A percentile compares a stretch with the other conserved stretches of the same genome.
Evolutionary conservation across 805 yeast species (phyloP).

Genomic region (Teunomyces gatunensis): DNA sequence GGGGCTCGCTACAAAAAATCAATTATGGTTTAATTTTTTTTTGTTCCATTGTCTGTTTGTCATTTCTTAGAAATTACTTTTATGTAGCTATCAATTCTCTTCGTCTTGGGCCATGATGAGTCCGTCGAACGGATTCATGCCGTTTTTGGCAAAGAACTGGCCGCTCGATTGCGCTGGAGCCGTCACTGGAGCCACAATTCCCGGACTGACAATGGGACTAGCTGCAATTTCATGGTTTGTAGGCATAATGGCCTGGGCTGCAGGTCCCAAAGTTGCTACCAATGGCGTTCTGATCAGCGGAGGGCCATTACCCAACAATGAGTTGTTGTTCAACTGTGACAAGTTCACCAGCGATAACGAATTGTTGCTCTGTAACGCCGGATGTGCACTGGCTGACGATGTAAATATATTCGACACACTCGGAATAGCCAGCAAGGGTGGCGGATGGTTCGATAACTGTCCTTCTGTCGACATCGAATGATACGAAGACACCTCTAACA

Average conservation of each 20-base stretch:
- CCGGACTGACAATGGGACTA: slow-evolving; percentile 17
- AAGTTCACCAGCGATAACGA: slow-evolving; percentile 15
- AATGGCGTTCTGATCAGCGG: slow-evolving; percentile 26
- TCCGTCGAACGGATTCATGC: slow-evolving; percentile 40
- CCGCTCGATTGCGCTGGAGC: slow-evolving; percentile 34
- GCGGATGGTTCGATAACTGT: slow-evolving; percentile 14
- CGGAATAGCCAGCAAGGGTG: slow-evolving; percentile 27
- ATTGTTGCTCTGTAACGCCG: slow-evolving; percentile 11
- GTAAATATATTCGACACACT: slow-evolving; percentile 34
- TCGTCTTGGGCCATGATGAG: slow-evolving; percentile 25
- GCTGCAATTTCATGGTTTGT: slow-evolving; percentile 3
- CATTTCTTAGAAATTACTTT: background rate
- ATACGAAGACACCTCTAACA: slow-evolving; percentile 55
- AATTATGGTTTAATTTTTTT: no score
- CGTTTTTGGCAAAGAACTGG: slow-evolving; percentile 33
- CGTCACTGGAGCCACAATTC: slow-evolving; percentile 12
- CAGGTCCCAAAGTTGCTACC: slow-evolving; percentile 24
- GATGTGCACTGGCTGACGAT: slow-evolving; percentile 29
- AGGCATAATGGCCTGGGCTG: slow-evolving; percentile 26
- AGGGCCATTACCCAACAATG: slow-evolving; percentile 2
- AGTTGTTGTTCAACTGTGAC: slow-evolving; percentile 7
- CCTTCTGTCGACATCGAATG: slow-evolving; percentile 27
- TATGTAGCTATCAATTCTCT: background rate
- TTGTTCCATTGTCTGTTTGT: no score
- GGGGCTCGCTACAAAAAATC: no score